phyloP scores from a whole-genome alignment of 495 filamentous ascomycete genomes.

The Lophium mytilinum region DNA sequence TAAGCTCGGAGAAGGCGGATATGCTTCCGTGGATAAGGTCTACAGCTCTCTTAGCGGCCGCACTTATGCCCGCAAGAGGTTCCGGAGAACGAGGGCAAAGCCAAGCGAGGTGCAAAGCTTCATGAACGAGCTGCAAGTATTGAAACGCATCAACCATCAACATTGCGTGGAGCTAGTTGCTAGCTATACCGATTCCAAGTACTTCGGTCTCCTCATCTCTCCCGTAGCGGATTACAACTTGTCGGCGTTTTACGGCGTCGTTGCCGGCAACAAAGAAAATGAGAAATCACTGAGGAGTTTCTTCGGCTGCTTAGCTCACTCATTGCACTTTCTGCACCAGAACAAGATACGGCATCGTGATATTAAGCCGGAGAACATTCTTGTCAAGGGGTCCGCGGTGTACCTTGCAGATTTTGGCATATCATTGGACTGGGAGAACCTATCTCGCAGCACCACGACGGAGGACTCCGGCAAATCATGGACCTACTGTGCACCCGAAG shows the following conservation, averaged over 20 bases:
- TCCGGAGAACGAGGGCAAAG: background rate
- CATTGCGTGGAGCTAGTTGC: constrained; percentile 15
- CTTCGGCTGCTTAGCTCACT: constrained; percentile 30
- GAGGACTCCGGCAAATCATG: background rate
- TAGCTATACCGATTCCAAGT: constrained; percentile 13
- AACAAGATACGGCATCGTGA: constrained; percentile 38
- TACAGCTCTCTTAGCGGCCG: background rate
- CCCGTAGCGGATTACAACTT: constrained; percentile 14
- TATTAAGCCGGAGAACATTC: constrained; percentile 42
- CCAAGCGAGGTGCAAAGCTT: background rate
- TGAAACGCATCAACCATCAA: background rate
- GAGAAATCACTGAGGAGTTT: constrained; percentile 2
- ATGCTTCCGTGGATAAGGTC: background rate
- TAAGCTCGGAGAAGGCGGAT: background rate
- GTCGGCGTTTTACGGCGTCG: background rate
- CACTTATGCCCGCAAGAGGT: background rate
- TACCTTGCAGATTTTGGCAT: constrained; percentile 40
- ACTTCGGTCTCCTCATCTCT: constrained; percentile 14
- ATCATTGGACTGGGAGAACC: background rate
- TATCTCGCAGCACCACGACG: background rate
- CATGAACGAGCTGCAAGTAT: background rate
- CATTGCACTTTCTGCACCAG: constrained; percentile 37
- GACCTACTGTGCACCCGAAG: background rate
- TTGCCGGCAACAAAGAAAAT: background rate
- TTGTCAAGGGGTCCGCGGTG: constrained; percentile 35